Evolutionary conservation across 768 basidiomycete genomes (phyloP).

Genomic region (Clitopilus passeckerianus): DNA sequence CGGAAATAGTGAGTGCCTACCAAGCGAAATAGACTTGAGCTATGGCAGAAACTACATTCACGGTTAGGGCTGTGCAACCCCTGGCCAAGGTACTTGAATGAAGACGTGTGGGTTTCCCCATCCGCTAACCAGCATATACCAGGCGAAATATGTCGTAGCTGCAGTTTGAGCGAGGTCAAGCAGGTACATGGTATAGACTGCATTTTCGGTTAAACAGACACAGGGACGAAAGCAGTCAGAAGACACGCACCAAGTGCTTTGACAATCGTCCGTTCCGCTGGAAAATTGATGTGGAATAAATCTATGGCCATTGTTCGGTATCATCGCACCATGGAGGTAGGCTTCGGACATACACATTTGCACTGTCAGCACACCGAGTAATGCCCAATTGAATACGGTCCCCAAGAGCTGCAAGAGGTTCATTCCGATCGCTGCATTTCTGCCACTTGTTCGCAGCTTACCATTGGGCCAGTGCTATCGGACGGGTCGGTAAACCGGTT

Average conservation of each 20-base stretch:
- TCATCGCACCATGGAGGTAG: background rate
- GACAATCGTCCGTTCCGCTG: slow-evolving; percentile 5
- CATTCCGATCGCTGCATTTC: background rate
- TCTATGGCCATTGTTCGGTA: background rate
- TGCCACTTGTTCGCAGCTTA: background rate
- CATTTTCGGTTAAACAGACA: background rate
- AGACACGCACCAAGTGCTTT: slow-evolving; percentile 5
- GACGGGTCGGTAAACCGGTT: background rate
- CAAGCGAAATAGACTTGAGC: slow-evolving; percentile 17
- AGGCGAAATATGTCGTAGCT: slow-evolving; percentile 12
- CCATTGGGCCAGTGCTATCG: slow-evolving; percentile 3
- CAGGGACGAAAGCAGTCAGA: background rate
- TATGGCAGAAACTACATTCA: slow-evolving; percentile 8
- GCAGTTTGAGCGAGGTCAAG: slow-evolving; percentile 16
- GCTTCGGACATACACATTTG: slow-evolving; percentile 2
- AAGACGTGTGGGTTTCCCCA: slow-evolving; percentile 14
- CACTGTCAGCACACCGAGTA: slow-evolving; percentile 3
- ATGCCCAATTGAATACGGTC: slow-evolving; percentile 4
- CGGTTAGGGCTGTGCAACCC: slow-evolving; percentile 3
- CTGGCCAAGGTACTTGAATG: slow-evolving; percentile 9
- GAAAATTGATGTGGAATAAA: slow-evolving; percentile 2
- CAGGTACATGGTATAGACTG: slow-evolving; percentile 7
- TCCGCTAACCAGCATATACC: slow-evolving; percentile 11
- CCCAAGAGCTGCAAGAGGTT: slow-evolving; percentile 1
- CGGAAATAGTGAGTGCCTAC: background rate